phyloP scores from a whole-genome alignment of 495 filamentous ascomycete genomes.

The Parathielavia hyrcaniae region DNA sequence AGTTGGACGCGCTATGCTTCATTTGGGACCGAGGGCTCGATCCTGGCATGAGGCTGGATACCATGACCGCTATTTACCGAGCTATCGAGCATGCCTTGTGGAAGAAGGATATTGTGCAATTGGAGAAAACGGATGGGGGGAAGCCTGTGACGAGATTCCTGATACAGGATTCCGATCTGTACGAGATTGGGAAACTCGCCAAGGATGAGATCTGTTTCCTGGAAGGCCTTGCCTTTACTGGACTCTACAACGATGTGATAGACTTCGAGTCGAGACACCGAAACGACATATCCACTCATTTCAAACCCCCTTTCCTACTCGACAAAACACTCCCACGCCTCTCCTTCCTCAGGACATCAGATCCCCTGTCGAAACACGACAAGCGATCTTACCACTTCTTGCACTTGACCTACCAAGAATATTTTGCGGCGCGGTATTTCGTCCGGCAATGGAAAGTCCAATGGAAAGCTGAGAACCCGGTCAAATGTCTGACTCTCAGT shows the following conservation, averaged over 20 bases:
- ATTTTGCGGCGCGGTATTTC: conserved; percentile 42
- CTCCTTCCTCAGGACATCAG: conserved; percentile 35
- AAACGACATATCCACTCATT: conserved; percentile 20
- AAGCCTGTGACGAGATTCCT: conserved; percentile 5
- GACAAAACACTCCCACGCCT: conserved; percentile 23
- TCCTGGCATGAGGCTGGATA: conserved; percentile 15
- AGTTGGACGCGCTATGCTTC: conserved; percentile 44
- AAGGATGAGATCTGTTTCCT: conserved; percentile 29
- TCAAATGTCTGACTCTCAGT: conserved; percentile 23
- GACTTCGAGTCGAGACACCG: conserved; percentile 31
- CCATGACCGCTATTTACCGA: conserved; percentile 40
- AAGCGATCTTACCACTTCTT: conserved; percentile 39
- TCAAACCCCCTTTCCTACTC: conserved; percentile 4
- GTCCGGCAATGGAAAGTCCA: conserved; percentile 36
- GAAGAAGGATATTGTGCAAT: conserved; percentile 37
- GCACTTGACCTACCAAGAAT: conserved; percentile 41
- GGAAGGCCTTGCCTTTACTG: conserved; percentile 37
- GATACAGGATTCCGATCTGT: neutral
- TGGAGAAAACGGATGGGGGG: conserved; percentile 32
- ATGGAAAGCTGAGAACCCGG: conserved; percentile 14
- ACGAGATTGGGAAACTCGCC: conserved; percentile 19
- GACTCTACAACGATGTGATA: conserved; percentile 34
- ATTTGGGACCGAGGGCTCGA: conserved; percentile 32
- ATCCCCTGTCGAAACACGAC: conserved; percentile 14
- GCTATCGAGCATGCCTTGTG: conserved; percentile 36